phyloP scores from a whole-genome alignment of 78 protist genomes.

The Capsaspora owczarzaki region DNA sequence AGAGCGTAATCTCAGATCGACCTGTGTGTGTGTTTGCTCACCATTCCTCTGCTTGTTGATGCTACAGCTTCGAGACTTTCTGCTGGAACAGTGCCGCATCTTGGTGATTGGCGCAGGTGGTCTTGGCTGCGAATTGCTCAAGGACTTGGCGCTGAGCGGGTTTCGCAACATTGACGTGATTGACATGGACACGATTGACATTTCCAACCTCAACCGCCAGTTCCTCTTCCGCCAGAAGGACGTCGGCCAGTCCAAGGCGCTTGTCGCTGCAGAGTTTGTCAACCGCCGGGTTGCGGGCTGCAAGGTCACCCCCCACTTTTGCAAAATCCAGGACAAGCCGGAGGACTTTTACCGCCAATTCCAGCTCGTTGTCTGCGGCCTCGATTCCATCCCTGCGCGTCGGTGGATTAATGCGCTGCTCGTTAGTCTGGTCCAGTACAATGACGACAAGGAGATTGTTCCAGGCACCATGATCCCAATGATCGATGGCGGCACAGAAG shows the following conservation, averaged over 20 bases:
- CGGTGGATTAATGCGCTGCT: slow-evolving; percentile 91
- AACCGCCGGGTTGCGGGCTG: slow-evolving; percentile 75
- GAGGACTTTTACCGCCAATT: slow-evolving; percentile 80
- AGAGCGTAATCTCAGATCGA: neutral
- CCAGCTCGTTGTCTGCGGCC: slow-evolving; percentile 85
- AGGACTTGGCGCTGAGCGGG: slow-evolving; percentile 89
- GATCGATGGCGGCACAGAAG: slow-evolving; percentile 97
- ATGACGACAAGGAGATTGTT: slow-evolving; percentile 44
- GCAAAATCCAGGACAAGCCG: slow-evolving; percentile 72
- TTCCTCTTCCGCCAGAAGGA: slow-evolving; percentile 87
- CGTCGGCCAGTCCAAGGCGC: slow-evolving; percentile 90
- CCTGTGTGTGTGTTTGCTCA: neutral
- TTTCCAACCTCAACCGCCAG: slow-evolving; percentile 94
- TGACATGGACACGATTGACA: slow-evolving; percentile 98
- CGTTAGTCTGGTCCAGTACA: slow-evolving; percentile 40
- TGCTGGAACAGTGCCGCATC: slow-evolving; percentile 46
- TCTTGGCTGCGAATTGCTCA: slow-evolving; percentile 97
- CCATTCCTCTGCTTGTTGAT: neutral
- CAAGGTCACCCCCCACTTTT: slow-evolving; percentile 75
- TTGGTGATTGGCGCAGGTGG: slow-evolving; percentile 99
- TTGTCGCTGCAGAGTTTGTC: slow-evolving; percentile 86
- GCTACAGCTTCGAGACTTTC: neutral
- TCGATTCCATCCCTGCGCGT: slow-evolving; percentile 87
- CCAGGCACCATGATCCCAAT: slow-evolving; percentile 71
- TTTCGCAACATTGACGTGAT: slow-evolving; percentile 79